Percentiles rank a stretch among this genome's conserved stretches.
These are phyloP conservation scores for Zostera marina DNA, from an alignment of 116 monocot species.

Conservation along the genomic window DNA sequence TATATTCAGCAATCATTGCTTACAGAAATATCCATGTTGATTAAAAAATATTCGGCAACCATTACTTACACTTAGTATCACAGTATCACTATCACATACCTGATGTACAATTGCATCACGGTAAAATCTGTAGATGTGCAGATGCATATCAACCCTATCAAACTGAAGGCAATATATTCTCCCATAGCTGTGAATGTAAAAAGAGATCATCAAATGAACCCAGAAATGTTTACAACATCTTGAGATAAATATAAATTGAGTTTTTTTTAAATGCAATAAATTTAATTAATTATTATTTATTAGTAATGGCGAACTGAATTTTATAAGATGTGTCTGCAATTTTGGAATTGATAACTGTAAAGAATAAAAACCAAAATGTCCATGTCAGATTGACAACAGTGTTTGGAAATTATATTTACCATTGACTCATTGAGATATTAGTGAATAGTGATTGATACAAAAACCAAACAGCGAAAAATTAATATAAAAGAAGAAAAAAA, in stretches of 20 bases:
- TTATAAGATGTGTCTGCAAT: too few relatives aligned
- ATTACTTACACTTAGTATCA: too few relatives aligned
- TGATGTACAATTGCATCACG: constrained; percentile 96
- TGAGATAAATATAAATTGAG: not conserved
- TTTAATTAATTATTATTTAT: too few relatives aligned
- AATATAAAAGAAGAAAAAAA: not conserved
- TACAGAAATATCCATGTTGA: too few relatives aligned
- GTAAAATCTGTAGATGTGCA: constrained; percentile 83
- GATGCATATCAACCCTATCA: constrained; percentile 61
- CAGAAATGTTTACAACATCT: not conserved
- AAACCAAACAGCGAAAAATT: not conserved
- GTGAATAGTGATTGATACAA: not conserved
- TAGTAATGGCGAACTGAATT: too few relatives aligned
- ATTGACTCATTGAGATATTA: not conserved
- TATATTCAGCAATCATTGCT: too few relatives aligned
- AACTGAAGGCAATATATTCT: constrained; percentile 92
- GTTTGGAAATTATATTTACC: not conserved
- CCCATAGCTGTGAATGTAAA: constrained; percentile 55
- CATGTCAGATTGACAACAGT: not conserved
- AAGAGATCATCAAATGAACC: not conserved
- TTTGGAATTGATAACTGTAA: not conserved
- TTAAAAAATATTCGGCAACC: too few relatives aligned
- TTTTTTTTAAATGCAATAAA: not conserved
- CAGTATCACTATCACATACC: constrained; percentile 42
- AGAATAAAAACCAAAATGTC: not conserved